Conservation (phyloP, 139 green algal species). For the Coccomyxa sp. region DNA sequence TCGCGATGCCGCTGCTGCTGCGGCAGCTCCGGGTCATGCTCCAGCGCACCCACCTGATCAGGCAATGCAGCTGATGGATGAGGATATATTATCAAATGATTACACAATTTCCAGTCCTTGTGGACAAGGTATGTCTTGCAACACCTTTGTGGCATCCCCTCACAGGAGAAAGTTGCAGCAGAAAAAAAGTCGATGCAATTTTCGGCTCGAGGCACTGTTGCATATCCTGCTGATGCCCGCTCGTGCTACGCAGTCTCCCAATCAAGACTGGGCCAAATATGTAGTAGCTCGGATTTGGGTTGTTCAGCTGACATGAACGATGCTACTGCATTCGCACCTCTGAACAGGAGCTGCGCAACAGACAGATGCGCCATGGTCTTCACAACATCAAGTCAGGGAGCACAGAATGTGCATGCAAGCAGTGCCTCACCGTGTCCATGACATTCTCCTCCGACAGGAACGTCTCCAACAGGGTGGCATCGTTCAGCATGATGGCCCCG, state of each 20-base stretch:
- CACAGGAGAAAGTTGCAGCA: too few species aligned
- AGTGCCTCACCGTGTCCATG: constrained; percentile 69
- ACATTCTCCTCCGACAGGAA: constrained; percentile 83
- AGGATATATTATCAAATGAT: too few species aligned
- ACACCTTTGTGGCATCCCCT: background rate
- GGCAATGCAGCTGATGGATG: background rate
- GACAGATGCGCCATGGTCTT: background rate
- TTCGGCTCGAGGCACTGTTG: too few species aligned
- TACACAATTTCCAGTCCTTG: too few species aligned
- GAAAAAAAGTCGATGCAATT: too few species aligned
- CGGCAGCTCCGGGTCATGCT: constrained; percentile 84
- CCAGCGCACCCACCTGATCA: constrained; percentile 65
- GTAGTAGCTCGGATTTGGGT: background rate
- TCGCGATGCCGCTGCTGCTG: constrained; percentile 71
- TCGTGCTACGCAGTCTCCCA: too few species aligned
- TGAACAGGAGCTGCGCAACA: background rate
- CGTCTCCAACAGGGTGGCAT: constrained; percentile 82
- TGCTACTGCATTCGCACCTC: too few species aligned
- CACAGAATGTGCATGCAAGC: background rate
- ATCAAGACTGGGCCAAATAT: background rate
- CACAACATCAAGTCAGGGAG: background rate
- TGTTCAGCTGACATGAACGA: background rate
- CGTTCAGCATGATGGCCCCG: constrained; percentile 88
- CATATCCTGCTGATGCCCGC: too few species aligned
- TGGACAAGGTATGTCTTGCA: background rate